phyloP scores from a whole-genome alignment of 1,139 yeast genomes.

The Yamadazyma trypodendri region DNA sequence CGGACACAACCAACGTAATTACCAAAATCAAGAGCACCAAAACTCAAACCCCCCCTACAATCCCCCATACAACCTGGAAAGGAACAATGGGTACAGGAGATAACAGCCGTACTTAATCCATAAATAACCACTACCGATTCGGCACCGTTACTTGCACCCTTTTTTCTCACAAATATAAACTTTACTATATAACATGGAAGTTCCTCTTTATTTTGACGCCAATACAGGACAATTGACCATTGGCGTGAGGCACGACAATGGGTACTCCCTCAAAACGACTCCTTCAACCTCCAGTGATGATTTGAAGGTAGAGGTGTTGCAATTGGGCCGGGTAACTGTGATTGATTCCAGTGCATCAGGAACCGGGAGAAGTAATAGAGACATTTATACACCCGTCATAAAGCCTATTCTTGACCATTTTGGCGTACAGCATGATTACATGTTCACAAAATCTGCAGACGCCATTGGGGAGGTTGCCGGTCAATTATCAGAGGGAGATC shows the following conservation, averaged over 20 bases:
- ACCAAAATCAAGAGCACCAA: conserved; percentile 13
- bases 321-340: conserved; percentile 11
- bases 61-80: too few relatives aligned
- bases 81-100: conserved; percentile 21
- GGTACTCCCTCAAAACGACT: conserved; percentile 2
- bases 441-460: conserved; percentile 34
- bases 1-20: conserved; percentile 6
- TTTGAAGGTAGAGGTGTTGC: neutral
- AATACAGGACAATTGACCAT: conserved; percentile 5
- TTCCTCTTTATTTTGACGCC: conserved; percentile 5
- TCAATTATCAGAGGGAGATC: conserved; percentile 18
- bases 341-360: conserved; percentile 64
- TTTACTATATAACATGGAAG: conserved; percentile 3
- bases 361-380: conserved; percentile 42
- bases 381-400: conserved; percentile 43
- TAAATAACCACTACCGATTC: too few relatives aligned
- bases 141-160: neutral
- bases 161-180: too few relatives aligned
- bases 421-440: conserved; percentile 33
- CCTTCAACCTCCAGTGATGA: neutral
- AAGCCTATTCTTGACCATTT: conserved; percentile 45
- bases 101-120: conserved; percentile 5
- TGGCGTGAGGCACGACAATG: conserved; percentile 10
- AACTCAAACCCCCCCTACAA: too few relatives aligned
- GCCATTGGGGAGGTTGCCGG: conserved; percentile 37